Evolutionary conservation across 2,329 filamentous ascomycete genomes (phyloP), one percentile per base, ranked within the genome.

Genomic region (Grosmannia huntii): DNA sequence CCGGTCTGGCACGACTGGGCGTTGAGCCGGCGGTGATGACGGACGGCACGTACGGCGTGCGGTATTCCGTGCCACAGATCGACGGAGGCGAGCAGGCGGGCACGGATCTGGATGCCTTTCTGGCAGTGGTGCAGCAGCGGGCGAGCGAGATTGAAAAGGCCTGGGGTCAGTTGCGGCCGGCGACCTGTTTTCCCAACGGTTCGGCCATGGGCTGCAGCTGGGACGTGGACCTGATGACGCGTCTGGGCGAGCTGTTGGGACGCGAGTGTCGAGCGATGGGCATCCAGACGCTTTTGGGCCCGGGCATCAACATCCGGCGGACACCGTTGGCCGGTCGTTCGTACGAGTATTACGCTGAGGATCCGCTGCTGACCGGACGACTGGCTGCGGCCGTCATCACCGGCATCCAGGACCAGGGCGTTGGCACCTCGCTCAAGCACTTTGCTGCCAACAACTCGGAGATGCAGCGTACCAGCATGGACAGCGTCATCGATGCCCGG

Each of bases 361-460:
- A 72, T 62, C 70, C 70, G 31, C 66, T 72, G 28, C 64, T 72
- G 23, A 66, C 69, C 51, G 70, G 71, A 21, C 64, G 67, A 23
- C 65, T 69, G 56, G 70, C 70, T 38, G 67, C 49, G 19, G 56
- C 56, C 4, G 49, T 53, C 14, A 53, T 57, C 36, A 25, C 12
- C 36, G 56, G 56, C 49, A 19, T 53, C 16, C 56, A 57, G 38
- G 48, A 23, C 6, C 49, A 57, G 56, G 56, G 56, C 33, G 56
- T 57, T n/a, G 56, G 49, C 33, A 53, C 56, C n/a, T 46, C 49
- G 25, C 56, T 53, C 33, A 57, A 57, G 50, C 56, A 82, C 68
- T 87, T 86, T 61, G 82, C 85, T 23, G 82, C 77, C 16, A 89
- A 89, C 60, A 85, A 89, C 66, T 82, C 87, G 67, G 85, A 89